Percentiles rank a stretch among this genome's conserved stretches.
Conservation (phyloP, 2,329 filamentous ascomycete species). For the Exutisphaerella laricina region DNA sequence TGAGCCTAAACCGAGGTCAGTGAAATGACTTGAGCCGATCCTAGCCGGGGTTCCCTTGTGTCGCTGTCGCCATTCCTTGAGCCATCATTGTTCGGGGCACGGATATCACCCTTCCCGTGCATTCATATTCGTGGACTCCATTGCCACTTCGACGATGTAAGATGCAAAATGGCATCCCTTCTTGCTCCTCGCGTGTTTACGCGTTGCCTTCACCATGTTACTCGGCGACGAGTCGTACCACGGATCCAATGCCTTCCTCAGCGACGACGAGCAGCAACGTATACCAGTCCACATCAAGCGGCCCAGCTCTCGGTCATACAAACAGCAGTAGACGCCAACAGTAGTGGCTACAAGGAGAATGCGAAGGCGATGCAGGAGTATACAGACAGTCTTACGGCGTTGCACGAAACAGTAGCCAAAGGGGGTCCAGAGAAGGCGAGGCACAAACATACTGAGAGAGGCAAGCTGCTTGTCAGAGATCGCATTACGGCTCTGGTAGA, state of each 20-base stretch:
- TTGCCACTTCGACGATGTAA: no score
- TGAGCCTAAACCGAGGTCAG: no score
- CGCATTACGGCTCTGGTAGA: constrained; percentile 83
- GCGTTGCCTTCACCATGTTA: constrained; percentile 16
- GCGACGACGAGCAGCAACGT: constrained; percentile 58
- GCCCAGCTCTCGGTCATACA: constrained; percentile 75
- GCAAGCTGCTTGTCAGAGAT: constrained; percentile 93
- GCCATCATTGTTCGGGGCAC: no score
- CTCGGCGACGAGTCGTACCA: constrained; percentile 10
- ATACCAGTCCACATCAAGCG: constrained; percentile 76
- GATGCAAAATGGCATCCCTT: constrained; percentile 17
- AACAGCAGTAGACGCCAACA: constrained; percentile 68
- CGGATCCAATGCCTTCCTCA: constrained; percentile 17
- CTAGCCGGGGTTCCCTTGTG: constrained; percentile 5
- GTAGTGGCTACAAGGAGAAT: constrained; percentile 77
- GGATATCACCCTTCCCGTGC: no score
- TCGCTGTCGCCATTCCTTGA: constrained; percentile 5
- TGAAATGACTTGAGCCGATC: constrained; percentile 6
- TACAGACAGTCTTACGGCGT: constrained; percentile 59
- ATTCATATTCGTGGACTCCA: no score
- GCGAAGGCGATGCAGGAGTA: constrained; percentile 68
- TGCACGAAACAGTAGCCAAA: constrained; percentile 61
- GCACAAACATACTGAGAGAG: constrained; percentile 78
- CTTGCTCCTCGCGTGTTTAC: constrained; percentile 12
- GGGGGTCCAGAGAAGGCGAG: constrained; percentile 78